Base-by-base conservation (phyloP, 352 stramenopile genomes). In the Globisporangium abappressorium region DNA sequence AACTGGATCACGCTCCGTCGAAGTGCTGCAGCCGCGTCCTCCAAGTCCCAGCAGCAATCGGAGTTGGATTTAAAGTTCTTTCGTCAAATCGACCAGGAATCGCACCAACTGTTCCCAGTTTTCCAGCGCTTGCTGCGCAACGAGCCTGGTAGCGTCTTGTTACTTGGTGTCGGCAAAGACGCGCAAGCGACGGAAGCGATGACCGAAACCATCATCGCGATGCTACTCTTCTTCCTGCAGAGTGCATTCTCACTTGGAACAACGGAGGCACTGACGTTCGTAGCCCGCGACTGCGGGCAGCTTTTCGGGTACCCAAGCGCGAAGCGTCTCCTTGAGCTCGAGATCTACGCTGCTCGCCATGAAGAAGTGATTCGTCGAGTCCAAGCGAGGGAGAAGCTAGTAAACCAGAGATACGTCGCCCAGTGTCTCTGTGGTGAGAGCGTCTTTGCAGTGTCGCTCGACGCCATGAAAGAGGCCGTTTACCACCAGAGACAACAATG, bases 171-270 rank as follows among this genome's bases (percentile, higher is more conserved):
- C 9, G 76, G 77, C 33, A 67, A 69, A 9, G 60, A 78, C 55
- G 54, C 12, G 15, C 49, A 63, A 0, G 70, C 67, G 26, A 69
- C 56, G 15, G 68, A 72, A 0, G 41, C 68, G 34, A 64, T 88
- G 20, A 61, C 72, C 5, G 58, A 76, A 20, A 63, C 81, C 14
- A 43, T 83, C 33, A 62, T 61, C 14, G 51, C 46, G 7, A 76
- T 78, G 62, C 62, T 91, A 62, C 58, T 89, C 36, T 85, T 85
- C 68, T 88, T 91, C 57, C 47, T 90, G 3, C 69, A 77, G 26
- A 70, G 51, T 15, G 59, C 66, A 3, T 70, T 79, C 81, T 82
- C 54, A 64, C 72, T 64, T 22, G 49, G 22, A 68, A 75, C 33
- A 66, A 82, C 64, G 71, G 65, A 62, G 33, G 70, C 18, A 62